These are phyloP conservation scores for Stagonosporopsis chrysanthemi DNA, from an alignment of 2,329 filamentous ascomycete genomes.

Conservation along the genomic window DNA sequence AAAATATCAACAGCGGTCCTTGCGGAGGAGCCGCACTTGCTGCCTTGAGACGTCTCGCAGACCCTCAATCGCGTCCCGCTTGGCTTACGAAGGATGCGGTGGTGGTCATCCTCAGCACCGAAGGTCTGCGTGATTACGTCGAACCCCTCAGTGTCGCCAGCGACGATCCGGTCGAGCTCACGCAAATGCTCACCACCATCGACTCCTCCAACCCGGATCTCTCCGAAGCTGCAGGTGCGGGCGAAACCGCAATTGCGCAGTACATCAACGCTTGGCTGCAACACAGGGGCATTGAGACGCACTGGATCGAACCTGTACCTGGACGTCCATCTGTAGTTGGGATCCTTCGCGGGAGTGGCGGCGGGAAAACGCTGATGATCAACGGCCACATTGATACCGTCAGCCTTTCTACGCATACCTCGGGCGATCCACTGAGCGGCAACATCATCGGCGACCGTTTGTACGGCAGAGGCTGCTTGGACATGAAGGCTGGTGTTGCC, in stretches of 20 bases:
- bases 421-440: constrained; percentile 55
- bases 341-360: constrained; percentile 56
- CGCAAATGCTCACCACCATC: constrained; percentile 58
- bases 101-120: constrained; percentile 72
- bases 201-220: constrained; percentile 59
- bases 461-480: constrained; percentile 56
- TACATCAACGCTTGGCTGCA: constrained; percentile 55
- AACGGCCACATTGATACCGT: constrained; percentile 65
- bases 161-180: constrained; percentile 54
- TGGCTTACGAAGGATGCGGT: constrained; percentile 59
- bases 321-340: constrained; percentile 62
- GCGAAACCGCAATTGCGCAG: constrained; percentile 56
- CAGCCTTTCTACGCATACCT: constrained; percentile 56
- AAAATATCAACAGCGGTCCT: constrained; percentile 63
- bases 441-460: constrained; percentile 23
- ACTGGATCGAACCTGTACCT: constrained; percentile 57
- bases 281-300: constrained; percentile 59
- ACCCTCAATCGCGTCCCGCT: constrained; percentile 44
- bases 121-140: constrained; percentile 56
- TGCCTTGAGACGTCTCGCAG: constrained; percentile 61
- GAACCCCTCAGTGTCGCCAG: constrained; percentile 1
- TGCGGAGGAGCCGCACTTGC: constrained; percentile 68
- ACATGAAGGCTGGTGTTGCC: constrained; percentile 63
- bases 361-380: constrained; percentile 59
- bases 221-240: constrained; percentile 50